Percentiles rank a stretch among this genome's conserved stretches.
phyloP scores from a whole-genome alignment of 1,284 basidiomycete species.

The Ceratorhiza oryzae-sativae region DNA sequence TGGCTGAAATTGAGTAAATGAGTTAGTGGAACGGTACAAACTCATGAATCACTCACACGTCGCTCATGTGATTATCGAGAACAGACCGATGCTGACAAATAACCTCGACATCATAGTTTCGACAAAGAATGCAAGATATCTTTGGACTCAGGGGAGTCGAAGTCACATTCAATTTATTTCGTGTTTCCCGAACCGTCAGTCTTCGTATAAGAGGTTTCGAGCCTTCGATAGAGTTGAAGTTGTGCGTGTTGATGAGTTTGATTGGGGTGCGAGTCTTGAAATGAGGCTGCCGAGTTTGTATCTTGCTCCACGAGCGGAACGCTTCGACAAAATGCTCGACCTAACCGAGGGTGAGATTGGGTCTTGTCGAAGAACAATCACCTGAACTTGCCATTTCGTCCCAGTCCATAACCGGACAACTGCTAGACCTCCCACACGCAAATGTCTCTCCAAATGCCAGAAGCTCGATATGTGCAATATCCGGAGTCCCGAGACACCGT shows the following conservation, averaged over 20 bases:
- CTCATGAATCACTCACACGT: not conserved
- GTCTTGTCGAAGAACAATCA: not conserved
- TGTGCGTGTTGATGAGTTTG: not conserved
- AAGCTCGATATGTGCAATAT: slow-evolving; percentile 5
- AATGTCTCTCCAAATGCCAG: not conserved
- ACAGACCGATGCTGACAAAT: not conserved
- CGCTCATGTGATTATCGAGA: not conserved
- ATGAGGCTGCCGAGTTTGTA: not conserved
- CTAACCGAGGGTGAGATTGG: not conserved
- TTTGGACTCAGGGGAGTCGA: not conserved
- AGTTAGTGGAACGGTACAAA: not conserved
- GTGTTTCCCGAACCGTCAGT: not conserved
- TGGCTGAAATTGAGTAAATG: not conserved
- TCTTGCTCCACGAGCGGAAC: not conserved
- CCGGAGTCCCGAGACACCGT: not conserved
- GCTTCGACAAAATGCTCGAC: not conserved
- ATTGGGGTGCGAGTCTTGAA: not conserved
- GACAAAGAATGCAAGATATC: not conserved
- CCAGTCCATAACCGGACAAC: not conserved
- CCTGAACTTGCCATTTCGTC: not conserved
- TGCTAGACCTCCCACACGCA: not conserved
- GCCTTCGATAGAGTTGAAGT: not conserved
- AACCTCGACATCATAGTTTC: not conserved
- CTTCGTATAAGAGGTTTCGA: not conserved
- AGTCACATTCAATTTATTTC: not conserved